Evolutionary conservation across 495 filamentous ascomycete genomes (phyloP), one percentile per base, ranked within the genome.

Genomic region (Durotheca rogersii): DNA sequence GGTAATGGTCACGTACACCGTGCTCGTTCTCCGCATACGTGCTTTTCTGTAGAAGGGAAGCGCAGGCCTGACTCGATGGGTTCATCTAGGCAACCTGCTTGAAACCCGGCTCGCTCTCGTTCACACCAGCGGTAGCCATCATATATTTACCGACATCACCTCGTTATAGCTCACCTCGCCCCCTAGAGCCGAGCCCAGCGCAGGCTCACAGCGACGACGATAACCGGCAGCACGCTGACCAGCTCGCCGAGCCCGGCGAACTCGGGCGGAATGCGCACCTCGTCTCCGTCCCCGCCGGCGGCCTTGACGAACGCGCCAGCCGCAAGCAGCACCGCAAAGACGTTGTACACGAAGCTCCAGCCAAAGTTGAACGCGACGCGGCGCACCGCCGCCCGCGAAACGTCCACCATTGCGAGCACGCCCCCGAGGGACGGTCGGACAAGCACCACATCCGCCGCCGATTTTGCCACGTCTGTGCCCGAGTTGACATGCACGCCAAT

Each of bases 171-270:
- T 9, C 4, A 38, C 3, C 35, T 12, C 36, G 7, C 36, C 19
- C 17, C 14, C 10, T 12, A 62, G 20, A 64, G 16, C 44, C 37
- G 60, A 38, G 59, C 56, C 61, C 63, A 68, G 16, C 58, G 60
- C 53, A 73, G 51, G 21, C 54, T 57, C 23, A 66, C 39, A 6
- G 72, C 84, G 38, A 83, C 76, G 5, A 72, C 51, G 62, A 93
- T 74, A 7, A 92, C 86, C 1, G 88, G 88, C 58, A 88, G 43
- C 0, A 92, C 84, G 59, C 88, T 91, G 1, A 89, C 84, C 17
- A 90, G 50, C 72, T 92, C 87, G 0, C 88, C 88, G 19, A 90
- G 58, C 0, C 86, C 88, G 0, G 88, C 88, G 75, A 79, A 91
- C 62, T 79, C 66, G 0, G 88, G 88, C 18, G 83, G 78, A 63